phyloP scores from a whole-genome alignment of 139 green algal genomes.

The Coccomyxa sp. region DNA sequence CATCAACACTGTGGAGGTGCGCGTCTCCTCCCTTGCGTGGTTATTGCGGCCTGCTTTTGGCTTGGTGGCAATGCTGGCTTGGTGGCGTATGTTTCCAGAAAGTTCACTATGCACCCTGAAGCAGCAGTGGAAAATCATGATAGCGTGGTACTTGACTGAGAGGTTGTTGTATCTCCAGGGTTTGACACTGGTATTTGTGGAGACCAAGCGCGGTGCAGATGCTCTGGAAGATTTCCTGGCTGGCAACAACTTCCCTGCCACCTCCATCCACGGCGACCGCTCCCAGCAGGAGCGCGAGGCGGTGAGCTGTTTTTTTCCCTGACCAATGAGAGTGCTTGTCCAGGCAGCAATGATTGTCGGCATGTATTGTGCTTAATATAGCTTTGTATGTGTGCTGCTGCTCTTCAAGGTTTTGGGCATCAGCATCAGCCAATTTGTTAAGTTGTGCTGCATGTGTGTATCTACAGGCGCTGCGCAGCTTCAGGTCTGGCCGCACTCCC shows the following conservation, averaged over 20 bases:
- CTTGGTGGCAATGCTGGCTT: not conserved
- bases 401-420: no score
- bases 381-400: not conserved
- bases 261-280: conserved; percentile 94
- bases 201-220: conserved; percentile 97
- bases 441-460: not conserved
- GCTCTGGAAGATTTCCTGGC: conserved; percentile 89
- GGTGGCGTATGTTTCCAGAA: not conserved
- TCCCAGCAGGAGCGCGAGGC: conserved; percentile 81
- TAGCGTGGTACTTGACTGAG: no score
- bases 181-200: conserved; percentile 95
- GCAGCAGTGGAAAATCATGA: no score
- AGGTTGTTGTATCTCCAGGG: conserved; percentile 38
- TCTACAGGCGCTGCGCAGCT: conserved; percentile 55
- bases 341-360: not conserved
- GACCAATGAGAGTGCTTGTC: not conserved
- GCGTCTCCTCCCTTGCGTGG: not conserved
- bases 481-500: conserved; percentile 76
- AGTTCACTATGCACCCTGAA: not conserved
- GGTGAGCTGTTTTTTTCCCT: conserved; percentile 25
- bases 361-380: not conserved
- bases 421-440: not conserved
- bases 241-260: conserved; percentile 80
- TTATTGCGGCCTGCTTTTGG: not conserved
- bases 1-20: conserved; percentile 77